These are phyloP conservation scores for Talaromyces ruber DNA, from an alignment of 495 filamentous ascomycete genomes.

Conservation along the genomic window DNA sequence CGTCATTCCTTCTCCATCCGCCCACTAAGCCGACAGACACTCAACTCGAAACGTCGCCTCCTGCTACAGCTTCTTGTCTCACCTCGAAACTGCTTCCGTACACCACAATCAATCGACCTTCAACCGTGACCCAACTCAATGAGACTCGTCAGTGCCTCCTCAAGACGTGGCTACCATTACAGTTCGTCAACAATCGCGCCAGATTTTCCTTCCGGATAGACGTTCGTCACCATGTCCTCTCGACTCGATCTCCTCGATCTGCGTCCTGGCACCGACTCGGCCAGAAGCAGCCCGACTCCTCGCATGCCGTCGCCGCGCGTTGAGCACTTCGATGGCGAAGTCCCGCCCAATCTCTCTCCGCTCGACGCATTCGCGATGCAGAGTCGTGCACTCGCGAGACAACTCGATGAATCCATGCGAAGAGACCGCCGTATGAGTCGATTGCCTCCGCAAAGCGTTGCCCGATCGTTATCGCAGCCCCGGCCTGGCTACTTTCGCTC, in stretches of 20 bases:
- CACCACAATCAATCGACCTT: neutral
- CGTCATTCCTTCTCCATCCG: slow-evolving; percentile 2
- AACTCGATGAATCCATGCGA: slow-evolving; percentile 65
- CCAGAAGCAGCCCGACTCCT: slow-evolving; percentile 1
- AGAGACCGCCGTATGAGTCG: slow-evolving; percentile 72
- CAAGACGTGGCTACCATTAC: neutral
- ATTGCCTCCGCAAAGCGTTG: slow-evolving; percentile 72
- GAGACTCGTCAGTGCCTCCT: neutral
- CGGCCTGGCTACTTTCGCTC: slow-evolving; percentile 71
- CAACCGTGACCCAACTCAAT: neutral
- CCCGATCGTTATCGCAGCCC: slow-evolving; percentile 58
- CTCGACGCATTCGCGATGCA: slow-evolving; percentile 91
- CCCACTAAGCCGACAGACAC: neutral
- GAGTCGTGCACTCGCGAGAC: slow-evolving; percentile 75
- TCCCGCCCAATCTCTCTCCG: slow-evolving; percentile 85
- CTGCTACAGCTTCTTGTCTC: slow-evolving; percentile 2
- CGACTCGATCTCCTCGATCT: slow-evolving; percentile 4
- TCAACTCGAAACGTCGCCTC: neutral
- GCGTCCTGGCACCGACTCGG: neutral
- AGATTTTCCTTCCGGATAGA: neutral
- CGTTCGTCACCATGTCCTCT: slow-evolving; percentile 17
- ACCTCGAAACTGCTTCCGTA: neutral
- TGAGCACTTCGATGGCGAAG: slow-evolving; percentile 69
- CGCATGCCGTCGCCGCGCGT: slow-evolving; percentile 60
- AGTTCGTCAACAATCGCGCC: neutral